A percentile compares a stretch with the other conserved stretches of the same genome.
Evolutionary conservation across 495 filamentous ascomycete genomes (phyloP).

Genomic region (Aspergillus wentii): DNA sequence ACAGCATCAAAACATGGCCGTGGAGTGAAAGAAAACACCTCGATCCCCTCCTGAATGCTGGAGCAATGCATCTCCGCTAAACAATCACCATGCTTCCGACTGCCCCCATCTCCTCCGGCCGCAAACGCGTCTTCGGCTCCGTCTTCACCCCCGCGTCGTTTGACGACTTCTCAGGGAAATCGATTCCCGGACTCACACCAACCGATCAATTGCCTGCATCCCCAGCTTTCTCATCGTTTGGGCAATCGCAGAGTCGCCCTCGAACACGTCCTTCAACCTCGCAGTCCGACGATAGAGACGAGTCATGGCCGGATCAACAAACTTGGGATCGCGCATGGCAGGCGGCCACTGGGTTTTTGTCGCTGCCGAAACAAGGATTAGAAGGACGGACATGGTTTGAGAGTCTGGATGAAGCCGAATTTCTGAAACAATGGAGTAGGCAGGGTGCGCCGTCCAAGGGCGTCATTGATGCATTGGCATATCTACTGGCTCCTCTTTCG

Average conservation of each 20-base stretch:
- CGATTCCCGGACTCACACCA: too few relatives aligned
- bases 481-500: slow-evolving; percentile 29
- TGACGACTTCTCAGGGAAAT: slow-evolving; percentile 22
- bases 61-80: slow-evolving; percentile 4
- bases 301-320: slow-evolving; percentile 44
- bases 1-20: not conserved
- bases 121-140: slow-evolving; percentile 44
- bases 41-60: slow-evolving; percentile 8
- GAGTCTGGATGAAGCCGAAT: slow-evolving; percentile 22
- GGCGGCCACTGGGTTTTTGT: slow-evolving; percentile 57
- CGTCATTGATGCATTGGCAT: slow-evolving; percentile 30
- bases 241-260: slow-evolving; percentile 3
- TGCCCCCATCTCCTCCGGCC: slow-evolving; percentile 25
- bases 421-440: slow-evolving; percentile 26
- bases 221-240: too few relatives aligned
- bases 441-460: slow-evolving; percentile 27
- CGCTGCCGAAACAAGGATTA: slow-evolving; percentile 43
- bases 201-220: too few relatives aligned
- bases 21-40: not conserved
- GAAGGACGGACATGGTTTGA: slow-evolving; percentile 16
- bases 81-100: slow-evolving; percentile 18
- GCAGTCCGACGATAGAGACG: slow-evolving; percentile 1
- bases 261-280: slow-evolving; percentile 1
- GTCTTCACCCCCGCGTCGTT: slow-evolving; percentile 46
- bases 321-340: slow-evolving; percentile 67